Evolutionary conservation across 331 rosid species (phyloP), one percentile per base, ranked within the genome.

Genomic region (Pyracantha coccinea): DNA sequence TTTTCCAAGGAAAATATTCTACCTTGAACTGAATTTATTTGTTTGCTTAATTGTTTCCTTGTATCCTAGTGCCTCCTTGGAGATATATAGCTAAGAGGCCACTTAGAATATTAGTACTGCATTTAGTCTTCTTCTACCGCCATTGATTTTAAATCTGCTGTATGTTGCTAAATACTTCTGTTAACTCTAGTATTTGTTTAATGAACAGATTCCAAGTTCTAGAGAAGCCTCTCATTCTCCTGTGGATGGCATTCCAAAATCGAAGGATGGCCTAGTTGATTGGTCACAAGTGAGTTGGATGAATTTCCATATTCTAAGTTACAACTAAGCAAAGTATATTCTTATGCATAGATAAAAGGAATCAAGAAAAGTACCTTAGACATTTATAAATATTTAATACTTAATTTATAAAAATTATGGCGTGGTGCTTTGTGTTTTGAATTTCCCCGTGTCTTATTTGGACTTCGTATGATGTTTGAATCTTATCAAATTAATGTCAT

Each of bases 211-310:
- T 75, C 97, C 97, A 76, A 86, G 82, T 76, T 83, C 97, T 63
- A 85, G 75, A 54, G 98, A 94, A 66, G 84, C 84, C 57, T 71
- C 80, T 69, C 88, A 85, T 85, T 91, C 98, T 78, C 84, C 85
- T 9, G 80, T 88, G 59, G 85, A 85, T 79, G 83, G 85, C 75
- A 88, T 94, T 86, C 98, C 98, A 20, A 89, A 90, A 81, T 61
- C 80, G 19, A 79, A 90, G 69, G 88, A 90, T 72, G 85, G 88
- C 53, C 73, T 86, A 69, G 81, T 94, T 87, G 98, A 94, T 79
- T 94, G 98, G 97, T 94, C 98, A 61, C 88, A 87, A 74, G 98
- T 94, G 83, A 91, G 92, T 86, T 63, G 54, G 44, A 76, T 77
- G 72, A 44, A 68, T 75, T 33, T 79, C 65, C 41, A 72, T 12